These are phyloP conservation scores for Echinochloa phyllopogon DNA, from an alignment of 176 grass and related monocot genomes.

Conservation along the genomic window DNA sequence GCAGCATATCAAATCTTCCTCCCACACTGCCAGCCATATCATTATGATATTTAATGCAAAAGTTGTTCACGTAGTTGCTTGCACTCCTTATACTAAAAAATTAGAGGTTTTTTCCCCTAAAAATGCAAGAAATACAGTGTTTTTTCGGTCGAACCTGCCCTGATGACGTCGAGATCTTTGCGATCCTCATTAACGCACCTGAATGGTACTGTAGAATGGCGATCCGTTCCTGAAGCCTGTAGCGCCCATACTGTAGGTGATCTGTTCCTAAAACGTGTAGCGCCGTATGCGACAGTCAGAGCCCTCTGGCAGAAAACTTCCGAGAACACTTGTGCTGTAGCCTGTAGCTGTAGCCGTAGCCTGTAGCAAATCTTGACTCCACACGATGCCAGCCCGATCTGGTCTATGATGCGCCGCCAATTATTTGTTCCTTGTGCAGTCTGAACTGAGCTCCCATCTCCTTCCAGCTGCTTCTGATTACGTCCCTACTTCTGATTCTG, in stretches of 20 bases:
- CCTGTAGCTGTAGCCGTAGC: neutral
- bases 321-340: neutral
- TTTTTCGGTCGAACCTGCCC: too few species aligned
- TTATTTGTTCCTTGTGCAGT: neutral
- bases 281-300: neutral
- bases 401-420: neutral
- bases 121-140: too few species aligned
- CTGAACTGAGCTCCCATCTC: neutral
- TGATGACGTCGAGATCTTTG: too few species aligned
- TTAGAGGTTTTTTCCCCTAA: too few species aligned
- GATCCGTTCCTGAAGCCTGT: neutral
- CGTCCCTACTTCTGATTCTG: too few species aligned
- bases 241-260: too few species aligned
- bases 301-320: neutral
- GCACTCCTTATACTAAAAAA: too few species aligned
- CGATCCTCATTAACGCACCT: neutral
- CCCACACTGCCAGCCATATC: too few species aligned
- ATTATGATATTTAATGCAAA: too few species aligned
- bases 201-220: neutral
- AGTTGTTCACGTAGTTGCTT: too few species aligned
- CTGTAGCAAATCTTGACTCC: neutral
- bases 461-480: conserved; percentile 12
- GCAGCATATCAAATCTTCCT: too few species aligned
- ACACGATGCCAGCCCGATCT: neutral
- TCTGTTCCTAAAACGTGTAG: too few species aligned